Evolutionary conservation across 345 rosid species (phyloP), one percentile per base, ranked within the genome.

Genomic region (Aethionema arabicum): DNA sequence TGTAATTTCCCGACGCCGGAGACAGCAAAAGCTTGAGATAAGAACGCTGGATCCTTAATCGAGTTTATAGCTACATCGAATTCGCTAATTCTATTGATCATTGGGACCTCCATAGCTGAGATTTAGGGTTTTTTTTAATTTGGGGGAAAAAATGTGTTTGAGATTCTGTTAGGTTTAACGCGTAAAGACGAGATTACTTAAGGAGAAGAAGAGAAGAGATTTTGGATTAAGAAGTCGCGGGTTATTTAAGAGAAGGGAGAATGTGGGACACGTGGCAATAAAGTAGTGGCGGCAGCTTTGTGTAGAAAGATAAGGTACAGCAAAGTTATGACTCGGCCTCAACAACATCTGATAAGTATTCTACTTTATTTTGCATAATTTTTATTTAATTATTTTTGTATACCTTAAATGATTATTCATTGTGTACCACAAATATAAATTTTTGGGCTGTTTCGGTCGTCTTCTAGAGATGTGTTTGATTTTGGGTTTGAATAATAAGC

Each of bases 61-160:
- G 86, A 54, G 60, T 44, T 68, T 40, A 83, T 54, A 31, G 78
- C 80, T 16, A 77, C 57, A 49, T 91, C 86, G 40, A 87, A 79
- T 48, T 87, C 86, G 58, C 72, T 70, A 51, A 91, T 76, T 53
- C 87, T 74, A 52, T 81, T 75, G 33, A 84, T 71, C 5, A 87
- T 81, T 2, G 91, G 83, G 11, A 87, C 77, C 56, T 87, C 91
- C 96, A 91, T 87, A 11, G 6, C 11, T 16, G 2, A 3, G 12
- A 16, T 13, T 13, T 31, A 43, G 35, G 63, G 36, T 66, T 66
- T 38, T 72, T 32, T 11, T 2, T 1, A n/a, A n/a, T n/a, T n/a
- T n/a, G n/a, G 29, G 3, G 54, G 14, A 0, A 2, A 8, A 15
- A 45, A 9, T 15, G 27, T 21, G n/a, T 21, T 21, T 62, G 42